These are phyloP conservation scores for Solanum medicagineum DNA, from an alignment of 257 asterid species.

Conservation along the genomic window DNA sequence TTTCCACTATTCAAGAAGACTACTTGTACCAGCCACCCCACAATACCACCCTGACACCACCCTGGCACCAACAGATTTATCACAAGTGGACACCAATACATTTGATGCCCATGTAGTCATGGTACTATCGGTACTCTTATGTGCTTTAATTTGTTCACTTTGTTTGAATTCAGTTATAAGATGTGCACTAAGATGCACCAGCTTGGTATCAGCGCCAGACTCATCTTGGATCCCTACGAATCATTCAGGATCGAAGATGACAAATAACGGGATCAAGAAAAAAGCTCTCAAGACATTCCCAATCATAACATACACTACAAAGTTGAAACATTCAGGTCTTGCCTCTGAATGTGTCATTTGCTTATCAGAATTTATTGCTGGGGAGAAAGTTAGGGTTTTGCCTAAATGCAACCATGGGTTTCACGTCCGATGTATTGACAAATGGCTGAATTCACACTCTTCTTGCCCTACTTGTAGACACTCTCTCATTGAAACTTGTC, in stretches of 20 bases:
- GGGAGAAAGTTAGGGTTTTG: background rate
- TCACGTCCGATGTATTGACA: background rate
- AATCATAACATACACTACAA: background rate
- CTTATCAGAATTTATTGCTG: background rate
- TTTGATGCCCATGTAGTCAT: conserved; percentile 1
- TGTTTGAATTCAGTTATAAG: background rate
- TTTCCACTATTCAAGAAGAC: background rate
- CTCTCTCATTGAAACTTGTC: background rate
- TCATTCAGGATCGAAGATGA: background rate
- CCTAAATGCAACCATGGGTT: background rate
- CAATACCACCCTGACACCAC: background rate
- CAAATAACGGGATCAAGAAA: background rate
- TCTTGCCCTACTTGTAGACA: background rate
- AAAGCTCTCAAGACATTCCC: background rate
- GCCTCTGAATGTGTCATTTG: background rate
- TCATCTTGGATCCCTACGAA: background rate
- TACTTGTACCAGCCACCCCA: background rate
- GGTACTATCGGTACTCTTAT: background rate
- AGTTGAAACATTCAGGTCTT: background rate
- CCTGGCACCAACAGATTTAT: background rate
- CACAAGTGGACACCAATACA: background rate
- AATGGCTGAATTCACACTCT: background rate
- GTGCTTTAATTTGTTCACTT: background rate
- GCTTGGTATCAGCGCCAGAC: background rate
- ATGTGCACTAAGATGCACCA: background rate